Conservation (phyloP, 78 protist genomes). For the Dictyostelium intermedium region DNA sequence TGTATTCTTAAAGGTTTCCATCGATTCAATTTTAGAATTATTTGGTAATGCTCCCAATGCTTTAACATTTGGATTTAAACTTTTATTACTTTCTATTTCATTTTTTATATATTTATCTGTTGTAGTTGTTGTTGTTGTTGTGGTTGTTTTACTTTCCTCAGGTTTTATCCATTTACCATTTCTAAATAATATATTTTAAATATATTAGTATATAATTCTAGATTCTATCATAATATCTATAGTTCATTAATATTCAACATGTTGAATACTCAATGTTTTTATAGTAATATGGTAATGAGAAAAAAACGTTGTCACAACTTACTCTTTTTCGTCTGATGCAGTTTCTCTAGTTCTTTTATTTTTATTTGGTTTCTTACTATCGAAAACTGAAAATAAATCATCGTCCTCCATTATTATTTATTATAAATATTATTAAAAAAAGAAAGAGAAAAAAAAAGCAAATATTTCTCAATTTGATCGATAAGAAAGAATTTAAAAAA, state of each 20-base stretch:
- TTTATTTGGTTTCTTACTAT: constrained; percentile 1
- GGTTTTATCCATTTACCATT: constrained; percentile 61
- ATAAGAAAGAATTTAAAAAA: neutral
- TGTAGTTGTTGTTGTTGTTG: neutral
- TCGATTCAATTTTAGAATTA: neutral
- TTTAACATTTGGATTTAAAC: neutral
- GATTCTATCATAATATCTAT: no score
- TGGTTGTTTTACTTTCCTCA: neutral
- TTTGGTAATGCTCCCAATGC: constrained; percentile 2
- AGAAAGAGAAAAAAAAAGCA: neutral
- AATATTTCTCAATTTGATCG: neutral
- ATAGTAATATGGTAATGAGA: no score
- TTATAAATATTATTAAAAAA: neutral
- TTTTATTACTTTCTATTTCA: neutral
- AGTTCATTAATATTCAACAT: no score
- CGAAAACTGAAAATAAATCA: constrained; percentile 65
- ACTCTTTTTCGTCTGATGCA: constrained; percentile 40
- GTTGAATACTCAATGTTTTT: no score
- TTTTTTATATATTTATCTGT: neutral
- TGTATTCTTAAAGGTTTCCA: neutral
- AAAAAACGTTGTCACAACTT: no score
- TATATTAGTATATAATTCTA: no score
- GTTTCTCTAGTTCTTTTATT: constrained; percentile 11
- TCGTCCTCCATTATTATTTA: constrained; percentile 2
- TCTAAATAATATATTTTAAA: no score